These are phyloP conservation scores for Aspergillus haitiensis DNA, from an alignment of 495 filamentous ascomycete genomes.

Conservation along the genomic window DNA sequence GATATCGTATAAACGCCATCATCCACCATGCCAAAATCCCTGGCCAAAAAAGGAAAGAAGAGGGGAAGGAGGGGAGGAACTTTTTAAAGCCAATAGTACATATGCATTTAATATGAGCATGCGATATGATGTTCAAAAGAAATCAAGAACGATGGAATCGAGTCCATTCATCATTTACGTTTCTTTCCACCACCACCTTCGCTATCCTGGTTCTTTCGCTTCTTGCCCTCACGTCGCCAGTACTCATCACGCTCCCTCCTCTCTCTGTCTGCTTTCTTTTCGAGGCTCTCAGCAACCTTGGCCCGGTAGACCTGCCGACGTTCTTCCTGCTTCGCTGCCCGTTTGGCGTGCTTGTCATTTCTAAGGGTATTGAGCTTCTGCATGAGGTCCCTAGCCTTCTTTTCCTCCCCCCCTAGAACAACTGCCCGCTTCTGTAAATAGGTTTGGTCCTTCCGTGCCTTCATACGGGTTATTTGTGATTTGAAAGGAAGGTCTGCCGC, in stretches of 20 bases:
- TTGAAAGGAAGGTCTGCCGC: slow-evolving; percentile 88
- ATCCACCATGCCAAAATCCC: slow-evolving; percentile 27
- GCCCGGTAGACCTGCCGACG: slow-evolving; percentile 72
- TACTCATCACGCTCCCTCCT: slow-evolving; percentile 90
- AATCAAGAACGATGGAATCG: neutral
- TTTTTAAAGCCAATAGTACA: slow-evolving; percentile 26
- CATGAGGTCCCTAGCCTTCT: slow-evolving; percentile 83
- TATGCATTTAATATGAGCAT: slow-evolving; percentile 19
- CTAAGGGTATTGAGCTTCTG: slow-evolving; percentile 88
- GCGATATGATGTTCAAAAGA: neutral
- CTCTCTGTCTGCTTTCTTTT: slow-evolving; percentile 80
- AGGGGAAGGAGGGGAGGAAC: slow-evolving; percentile 9
- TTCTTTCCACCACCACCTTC: slow-evolving; percentile 72
- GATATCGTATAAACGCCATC: slow-evolving; percentile 27
- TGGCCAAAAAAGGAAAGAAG: no score
- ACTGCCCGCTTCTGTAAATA: slow-evolving; percentile 95
- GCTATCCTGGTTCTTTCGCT: slow-evolving; percentile 66
- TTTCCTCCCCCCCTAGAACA: slow-evolving; percentile 80
- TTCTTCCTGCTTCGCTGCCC: slow-evolving; percentile 80
- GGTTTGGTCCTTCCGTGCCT: slow-evolving; percentile 74
- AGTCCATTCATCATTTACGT: slow-evolving; percentile 43
- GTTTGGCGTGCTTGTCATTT: slow-evolving; percentile 85
- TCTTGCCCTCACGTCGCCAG: slow-evolving; percentile 93
- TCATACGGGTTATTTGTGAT: slow-evolving; percentile 82
- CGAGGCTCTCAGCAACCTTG: slow-evolving; percentile 74